Base-by-base conservation (phyloP, 139 green algal species). In the Closterium sp. region DNA sequence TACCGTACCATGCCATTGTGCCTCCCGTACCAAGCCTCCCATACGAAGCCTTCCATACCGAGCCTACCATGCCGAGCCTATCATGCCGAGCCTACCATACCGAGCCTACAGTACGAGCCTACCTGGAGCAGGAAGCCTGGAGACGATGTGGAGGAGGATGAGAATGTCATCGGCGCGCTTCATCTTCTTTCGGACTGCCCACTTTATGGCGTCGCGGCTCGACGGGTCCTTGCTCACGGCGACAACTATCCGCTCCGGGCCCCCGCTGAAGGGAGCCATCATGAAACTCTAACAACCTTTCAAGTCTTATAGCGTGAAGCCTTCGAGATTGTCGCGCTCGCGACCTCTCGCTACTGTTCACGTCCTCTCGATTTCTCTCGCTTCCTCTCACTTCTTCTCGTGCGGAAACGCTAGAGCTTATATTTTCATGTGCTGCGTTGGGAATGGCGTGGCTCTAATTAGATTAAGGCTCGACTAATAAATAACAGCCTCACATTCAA, bases 131-230 rank as follows among this genome's bases (percentile, higher is more conserved):
- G 89, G 42, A 34, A 91, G 28, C 89, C 32, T 89, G 7, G 89
- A 87, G 27, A 91, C 89, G 22, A 91, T 85, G 84, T 91, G 89
- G 1, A 91, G 89, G 27, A 91, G 84, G 84, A 91, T 28, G 27
- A 91, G 89, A 6, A 38, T 28, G 27, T 91, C 89, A 38, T 91
- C 89, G 27, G 89, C 24, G 84, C 38, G 22, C 89, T 91, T 91
- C 84, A 91, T 91, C 84, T 91, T 91, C 32, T 91, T 91, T 7
- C 32, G 32, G 34, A 91, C 11, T 6, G 89, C 89, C 89, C 89
- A 91, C 31, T 45, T 50, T 17, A 91, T 85, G 30, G 89, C 89
- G 38, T 91, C 89, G 32, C 84, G 79, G 2, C 89, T 88, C n/a
- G 89, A 38, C 21, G 31, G 22, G 38, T 70, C 38, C 2, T 88